These are phyloP conservation scores for Euptelea pleiosperma DNA, from an alignment of 164 flowering plant genomes.

Conservation along the genomic window DNA sequence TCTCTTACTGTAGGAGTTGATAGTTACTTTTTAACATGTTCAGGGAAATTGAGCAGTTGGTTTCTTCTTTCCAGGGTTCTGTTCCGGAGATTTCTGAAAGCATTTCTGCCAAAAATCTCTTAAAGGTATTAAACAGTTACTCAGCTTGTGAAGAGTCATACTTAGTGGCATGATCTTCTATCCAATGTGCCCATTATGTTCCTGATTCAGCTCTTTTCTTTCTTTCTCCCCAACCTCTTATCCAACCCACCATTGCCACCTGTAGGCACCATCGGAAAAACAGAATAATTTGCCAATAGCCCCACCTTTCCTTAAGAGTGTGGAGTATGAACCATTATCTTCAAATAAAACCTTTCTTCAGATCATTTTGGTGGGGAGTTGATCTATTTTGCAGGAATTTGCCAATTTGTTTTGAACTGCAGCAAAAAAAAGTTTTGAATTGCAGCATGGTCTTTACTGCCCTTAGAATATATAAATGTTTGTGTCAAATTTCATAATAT, in stretches of 20 bases:
- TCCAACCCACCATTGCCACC: neutral
- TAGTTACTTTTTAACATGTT: slow-evolving; percentile 6
- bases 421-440: too few relatives aligned
- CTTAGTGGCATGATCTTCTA: neutral
- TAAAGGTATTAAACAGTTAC: slow-evolving; percentile 57
- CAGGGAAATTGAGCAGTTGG: slow-evolving; percentile 11
- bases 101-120: slow-evolving; percentile 78
- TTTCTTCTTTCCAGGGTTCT: slow-evolving; percentile 40
- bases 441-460: neutral
- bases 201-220: neutral
- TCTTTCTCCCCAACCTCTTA: neutral
- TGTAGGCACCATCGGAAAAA: too few relatives aligned
- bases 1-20: neutral
- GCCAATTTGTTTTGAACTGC: neutral
- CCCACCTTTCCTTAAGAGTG: too few relatives aligned
- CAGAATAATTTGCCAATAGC: too few relatives aligned
- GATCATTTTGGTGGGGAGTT: neutral
- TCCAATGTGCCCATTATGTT: neutral
- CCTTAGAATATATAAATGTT: neutral
- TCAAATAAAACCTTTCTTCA: neutral
- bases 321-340: too few relatives aligned
- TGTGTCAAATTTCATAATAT: neutral
- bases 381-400: neutral
- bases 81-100: slow-evolving; percentile 28
- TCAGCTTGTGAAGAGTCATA: neutral